Base-by-base conservation (phyloP, 2,329 filamentous ascomycete species). In the Colletotrichum cereale region DNA sequence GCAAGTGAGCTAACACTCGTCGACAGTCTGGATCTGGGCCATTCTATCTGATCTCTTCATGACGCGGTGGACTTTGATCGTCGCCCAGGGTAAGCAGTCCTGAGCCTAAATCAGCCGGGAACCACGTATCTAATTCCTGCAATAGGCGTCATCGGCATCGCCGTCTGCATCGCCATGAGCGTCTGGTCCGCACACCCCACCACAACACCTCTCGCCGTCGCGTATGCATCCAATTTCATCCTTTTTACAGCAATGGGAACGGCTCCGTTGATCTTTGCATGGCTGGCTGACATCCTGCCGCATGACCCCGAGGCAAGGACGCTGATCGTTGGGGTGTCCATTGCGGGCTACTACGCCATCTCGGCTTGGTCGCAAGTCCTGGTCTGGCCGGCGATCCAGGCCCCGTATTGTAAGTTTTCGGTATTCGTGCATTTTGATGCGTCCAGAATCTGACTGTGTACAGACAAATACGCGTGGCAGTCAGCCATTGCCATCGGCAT, bases 171-270 rank as follows among this genome's bases (percentile, higher is more conserved):
- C 38, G 84, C 84, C n/a, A 86, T 88, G 85, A 86, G 81, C 29
- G 77, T 86, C n/a, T 88, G 86, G 86, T 87, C 86, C 0, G 76
- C 80, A 2, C 80, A 85, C 36, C 85, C 86, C 0, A 73, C 75
- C 2, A 76, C 79, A 0, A 82, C 85, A 1, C 79, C 84, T 0
- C 63, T 88, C 0, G 81, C 82, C 0, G 82, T 83, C 2, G 86
- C 85, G 0, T 88, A 88, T 72, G 84, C 85, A 3, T 83, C 83
- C 61, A 87, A 87, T 72, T 87, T 88, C 73, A 84, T 88, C 74
- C 82, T 83, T 0, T 86, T 83, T 73, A 78, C 85, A 12, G 80
- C 79, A 21, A 77, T 87, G 3, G 86, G 86, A 1, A 88, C 86
- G 0, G 86, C 86, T 2, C 86, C 86, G 0, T 74, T 88, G 40